Percentiles rank a stretch among this genome's conserved stretches.
phyloP scores from a whole-genome alignment of 176 grass and related monocot species.

The Carex scoparia region DNA sequence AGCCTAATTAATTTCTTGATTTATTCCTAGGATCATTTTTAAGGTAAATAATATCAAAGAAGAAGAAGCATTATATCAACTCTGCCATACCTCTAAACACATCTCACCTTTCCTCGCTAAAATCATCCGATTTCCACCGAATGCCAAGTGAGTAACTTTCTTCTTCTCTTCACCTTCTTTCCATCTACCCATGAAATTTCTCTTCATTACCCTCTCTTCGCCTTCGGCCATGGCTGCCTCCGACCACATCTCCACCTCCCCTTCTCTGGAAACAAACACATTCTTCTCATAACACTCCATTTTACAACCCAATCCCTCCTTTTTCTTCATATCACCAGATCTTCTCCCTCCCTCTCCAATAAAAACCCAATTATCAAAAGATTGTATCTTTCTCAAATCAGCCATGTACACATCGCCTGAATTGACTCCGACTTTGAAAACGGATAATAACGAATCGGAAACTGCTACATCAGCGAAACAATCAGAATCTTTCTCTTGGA shows the following conservation, averaged over 20 bases:
- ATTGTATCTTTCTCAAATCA: conserved; percentile 64
- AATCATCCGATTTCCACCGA: conserved; percentile 83
- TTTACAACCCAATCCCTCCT: conserved; percentile 57
- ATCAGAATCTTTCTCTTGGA: conserved; percentile 57
- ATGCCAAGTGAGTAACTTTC: conserved; percentile 60
- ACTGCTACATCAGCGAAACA: conserved; percentile 58
- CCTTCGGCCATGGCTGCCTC: conserved; percentile 40
- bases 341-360: conserved; percentile 28
- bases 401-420: conserved; percentile 74
- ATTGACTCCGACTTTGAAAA: conserved; percentile 69
- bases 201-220: conserved; percentile 63
- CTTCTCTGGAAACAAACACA: conserved; percentile 43
- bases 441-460: conserved; percentile 37
- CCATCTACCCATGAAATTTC: conserved; percentile 53
- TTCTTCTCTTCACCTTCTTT: conserved; percentile 28
- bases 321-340: conserved; percentile 31
- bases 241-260: conserved; percentile 73
- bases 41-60: not conserved
- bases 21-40: not conserved
- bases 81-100: conserved; percentile 80
- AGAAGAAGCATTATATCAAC: conserved; percentile 6
- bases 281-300: conserved; percentile 57
- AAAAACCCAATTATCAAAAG: conserved; percentile 49
- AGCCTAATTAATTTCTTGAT: not conserved
- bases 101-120: conserved; percentile 45